Base-by-base conservation (phyloP, 495 filamentous ascomycete genomes). In the Parathielavia appendiculata region DNA sequence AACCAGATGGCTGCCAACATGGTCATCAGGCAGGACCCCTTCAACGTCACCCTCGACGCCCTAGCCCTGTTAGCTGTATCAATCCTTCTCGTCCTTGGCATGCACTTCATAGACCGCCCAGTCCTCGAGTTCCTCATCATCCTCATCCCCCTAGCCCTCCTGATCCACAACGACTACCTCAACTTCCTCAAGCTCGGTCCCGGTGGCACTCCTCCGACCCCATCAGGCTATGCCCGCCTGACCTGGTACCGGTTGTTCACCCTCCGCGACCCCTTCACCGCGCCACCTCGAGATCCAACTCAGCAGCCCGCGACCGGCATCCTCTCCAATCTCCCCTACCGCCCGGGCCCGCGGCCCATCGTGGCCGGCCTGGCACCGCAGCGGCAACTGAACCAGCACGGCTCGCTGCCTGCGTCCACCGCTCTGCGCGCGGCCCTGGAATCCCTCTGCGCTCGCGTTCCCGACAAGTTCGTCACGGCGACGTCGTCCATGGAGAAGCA, bases 401-500 rank as follows among this genome's bases (percentile, higher is more conserved):
- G 80, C n/a, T 70, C 71, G 7, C 32, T 71, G 12, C 65, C 73
- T 12, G 76, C 83, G 58, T 86, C 85, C 70, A 62, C 70, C 23
- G 56, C 68, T 14, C 74, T 91, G 9, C 71, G 76, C 5, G 54
- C 64, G 0, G 73, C 72, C 16, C 70, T 91, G 14, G 73, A 79
- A 43, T 57, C 67, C 5, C 74, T 89, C n/a, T 75, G 76, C 12
- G 60, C 66, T 0, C 64, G 60, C 0, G 70, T 81, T 60, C 75
- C 80, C 6, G 68, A 76, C 5, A 66, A 70, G n/a, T 74, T 91
- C 26, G 76, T 78, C 44, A 77, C 82, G 16, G 84, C 79, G 7
- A 86, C 79, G 2, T 89, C 86, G 0, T 89, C 86, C 64, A 87
- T 92, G 63, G 89, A 93, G 65, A 91, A 91, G 69, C 83, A 90